Evolutionary conservation across 225 moss, liverwort and hornwort species (phyloP).

Genomic region (Physcomitrium patens): DNA sequence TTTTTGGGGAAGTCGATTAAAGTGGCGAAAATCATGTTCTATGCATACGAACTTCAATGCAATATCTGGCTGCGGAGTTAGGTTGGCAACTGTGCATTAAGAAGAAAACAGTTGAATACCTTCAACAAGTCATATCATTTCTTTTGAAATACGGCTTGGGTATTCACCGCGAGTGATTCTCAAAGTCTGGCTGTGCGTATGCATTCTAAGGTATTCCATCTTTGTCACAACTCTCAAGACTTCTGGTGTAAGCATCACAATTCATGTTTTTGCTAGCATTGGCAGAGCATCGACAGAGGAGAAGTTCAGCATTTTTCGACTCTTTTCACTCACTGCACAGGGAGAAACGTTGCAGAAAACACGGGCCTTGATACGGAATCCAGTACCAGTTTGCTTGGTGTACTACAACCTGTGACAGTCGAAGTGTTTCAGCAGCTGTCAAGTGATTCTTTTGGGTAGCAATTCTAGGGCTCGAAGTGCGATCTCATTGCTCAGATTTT

Average conservation of each 20-base stretch:
- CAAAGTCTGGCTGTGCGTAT: constrained; percentile 11
- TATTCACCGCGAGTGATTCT: constrained; percentile 6
- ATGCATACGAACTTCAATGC: constrained; percentile 11
- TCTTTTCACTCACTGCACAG: constrained; percentile 13
- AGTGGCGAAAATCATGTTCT: constrained; percentile 5
- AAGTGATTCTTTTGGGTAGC: constrained; percentile 49
- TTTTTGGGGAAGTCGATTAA: constrained; percentile 53
- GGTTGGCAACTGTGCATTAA: constrained; percentile 29
- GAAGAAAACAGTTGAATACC: constrained; percentile 24
- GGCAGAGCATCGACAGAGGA: constrained; percentile 28
- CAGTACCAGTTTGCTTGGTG: constrained; percentile 27
- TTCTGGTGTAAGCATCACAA: constrained; percentile 26
- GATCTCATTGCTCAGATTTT: constrained; percentile 43
- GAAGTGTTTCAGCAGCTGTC: constrained; percentile 33
- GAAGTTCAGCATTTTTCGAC: constrained; percentile 19
- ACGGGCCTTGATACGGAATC: constrained; percentile 11
- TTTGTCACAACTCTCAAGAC: constrained; percentile 10
- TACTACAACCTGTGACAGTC: constrained; percentile 35
- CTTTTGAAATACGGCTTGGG: constrained; percentile 8
- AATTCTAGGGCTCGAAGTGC: constrained; percentile 32
- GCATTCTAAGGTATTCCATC: constrained; percentile 18
- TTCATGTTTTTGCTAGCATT: constrained; percentile 21
- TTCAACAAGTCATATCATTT: constrained; percentile 12
- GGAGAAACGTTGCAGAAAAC: constrained; percentile 15
- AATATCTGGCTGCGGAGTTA: constrained; percentile 17